Evolutionary conservation across 2,329 filamentous ascomycete genomes (phyloP), one percentile per base, ranked within the genome.

Genomic region (Venturiaceae sp.): DNA sequence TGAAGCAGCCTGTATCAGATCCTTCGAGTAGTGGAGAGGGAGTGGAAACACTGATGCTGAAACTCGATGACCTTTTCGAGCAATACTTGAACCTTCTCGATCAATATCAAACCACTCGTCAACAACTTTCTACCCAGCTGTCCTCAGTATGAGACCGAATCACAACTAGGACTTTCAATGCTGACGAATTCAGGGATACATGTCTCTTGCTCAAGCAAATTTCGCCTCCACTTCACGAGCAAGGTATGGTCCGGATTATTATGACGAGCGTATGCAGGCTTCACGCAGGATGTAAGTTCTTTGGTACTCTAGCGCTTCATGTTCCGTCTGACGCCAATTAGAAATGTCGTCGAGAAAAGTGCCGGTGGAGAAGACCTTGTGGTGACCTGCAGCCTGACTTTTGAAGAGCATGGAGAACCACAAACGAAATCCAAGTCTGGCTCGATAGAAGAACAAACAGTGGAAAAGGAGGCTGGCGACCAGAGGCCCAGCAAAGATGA

Each of bases 181-280:
- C 13, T 60, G 3, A 44, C 44, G 26, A 2, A 47, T 14, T 8
- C 50, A 77, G 74, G 76, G 74, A 6, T 78, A 71, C 61, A 66
- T 80, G 32, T 71, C 74, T 63, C 76, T 92, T 41, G 85, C 88
- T n/a, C 81, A 87, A 59, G 88, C 88, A 61, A 90, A 91, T 72
- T 91, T 89, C 71, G 75, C 81, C 30, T 83, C 82, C n/a, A 77
- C 83, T 66, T 75, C 81, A 13, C 81, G 84, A 33, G 69, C 83
- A 61, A 77, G 83, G 44, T 91, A 87, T 67, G 87, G 87, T 3
- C 79, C 77, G 62, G 85, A 89, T 64, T 80, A 82, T 66, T 92
- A 88, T 67, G 87, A 92, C 69, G 80, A 83, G 63, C 80, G 88
- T 52, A 89, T 90, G 83, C 83, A 83, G 67, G 85, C 86, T 3